Evolutionary conservation across 768 basidiomycete species (phyloP), one percentile per base, ranked within the genome.

Genomic region (Hygrophorus pudorinus): DNA sequence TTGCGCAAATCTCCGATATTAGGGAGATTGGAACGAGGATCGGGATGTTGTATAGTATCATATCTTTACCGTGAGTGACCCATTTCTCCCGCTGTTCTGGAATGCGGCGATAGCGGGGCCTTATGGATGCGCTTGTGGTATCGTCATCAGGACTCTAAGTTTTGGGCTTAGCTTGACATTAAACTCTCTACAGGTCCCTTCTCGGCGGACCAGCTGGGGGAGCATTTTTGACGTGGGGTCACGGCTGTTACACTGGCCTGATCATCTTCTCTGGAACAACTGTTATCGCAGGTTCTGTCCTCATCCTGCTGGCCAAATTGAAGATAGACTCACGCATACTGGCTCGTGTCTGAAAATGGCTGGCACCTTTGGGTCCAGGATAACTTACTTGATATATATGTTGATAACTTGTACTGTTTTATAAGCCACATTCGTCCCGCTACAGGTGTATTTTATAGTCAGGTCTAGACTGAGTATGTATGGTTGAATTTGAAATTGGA

Each of bases 31-130:
- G 83, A 3, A 68, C 69, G 17, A 67, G 79, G 37, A 75, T 85
- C 34, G 83, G 83, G 14, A 62, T 76, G 47, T 54, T 84, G 33
- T 85, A 83, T 53, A 78, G 67, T 14, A 59, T 81, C 11, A 75
- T 82, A 16, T 78, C 82, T 0, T 66, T 84, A 30, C 79, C 81
- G 81, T 85, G 59, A 70, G 82, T 80, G 4, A 31, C 13, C n/a
- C 40, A 39, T 48, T 18, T 51, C 32, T 10, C 14, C 13, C 10
- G 4, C 33, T 16, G 13, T 10, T n/a, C 11, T 8, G 18, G 13
- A 9, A 16, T 48, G 11, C 6, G 16, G 20, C 9, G n/a, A 8
- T 24, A 24, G n/a, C n/a, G n/a, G n/a, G n/a, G n/a, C n/a, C n/a
- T n/a, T 24, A 7, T 24, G 24, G 24, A 24, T 7, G 7, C 24